A percentile compares a stretch with the other conserved stretches of the same genome.
Evolutionary conservation across 306 rosid species (phyloP).

Genomic region (Biancaea sappan): DNA sequence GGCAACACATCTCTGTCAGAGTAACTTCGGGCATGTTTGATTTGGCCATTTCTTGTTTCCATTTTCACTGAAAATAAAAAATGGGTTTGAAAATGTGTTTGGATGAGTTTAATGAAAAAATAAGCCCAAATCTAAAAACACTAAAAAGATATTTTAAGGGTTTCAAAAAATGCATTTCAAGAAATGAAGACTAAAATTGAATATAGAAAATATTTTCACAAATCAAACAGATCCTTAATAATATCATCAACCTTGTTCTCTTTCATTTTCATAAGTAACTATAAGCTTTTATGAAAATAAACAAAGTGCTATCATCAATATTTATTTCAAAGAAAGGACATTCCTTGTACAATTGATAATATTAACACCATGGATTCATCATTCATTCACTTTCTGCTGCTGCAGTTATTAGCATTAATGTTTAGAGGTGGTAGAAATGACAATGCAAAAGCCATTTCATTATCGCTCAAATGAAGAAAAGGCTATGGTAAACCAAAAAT

Average conservation of each 20-base stretch:
- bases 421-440: not conserved
- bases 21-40: too few species aligned
- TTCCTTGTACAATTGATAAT: not conserved
- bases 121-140: too few species aligned
- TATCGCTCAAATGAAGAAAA: not conserved
- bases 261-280: not conserved
- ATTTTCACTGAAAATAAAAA: too few species aligned
- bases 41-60: too few species aligned
- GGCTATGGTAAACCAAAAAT: conserved; percentile 11
- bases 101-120: too few species aligned
- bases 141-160: too few species aligned
- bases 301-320: not conserved
- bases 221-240: too few species aligned
- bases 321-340: not conserved
- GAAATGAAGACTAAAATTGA: too few species aligned
- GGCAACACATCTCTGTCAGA: conserved; percentile 12
- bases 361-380: not conserved
- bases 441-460: not conserved
- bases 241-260: not conserved
- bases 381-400: not conserved
- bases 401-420: not conserved
- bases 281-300: conserved; percentile 14
- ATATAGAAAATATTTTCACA: too few species aligned
- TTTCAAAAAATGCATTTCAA: too few species aligned
- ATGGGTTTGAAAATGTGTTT: too few species aligned